phyloP scores from a whole-genome alignment of 495 filamentous ascomycete species.

The Hypoxylon rickii region DNA sequence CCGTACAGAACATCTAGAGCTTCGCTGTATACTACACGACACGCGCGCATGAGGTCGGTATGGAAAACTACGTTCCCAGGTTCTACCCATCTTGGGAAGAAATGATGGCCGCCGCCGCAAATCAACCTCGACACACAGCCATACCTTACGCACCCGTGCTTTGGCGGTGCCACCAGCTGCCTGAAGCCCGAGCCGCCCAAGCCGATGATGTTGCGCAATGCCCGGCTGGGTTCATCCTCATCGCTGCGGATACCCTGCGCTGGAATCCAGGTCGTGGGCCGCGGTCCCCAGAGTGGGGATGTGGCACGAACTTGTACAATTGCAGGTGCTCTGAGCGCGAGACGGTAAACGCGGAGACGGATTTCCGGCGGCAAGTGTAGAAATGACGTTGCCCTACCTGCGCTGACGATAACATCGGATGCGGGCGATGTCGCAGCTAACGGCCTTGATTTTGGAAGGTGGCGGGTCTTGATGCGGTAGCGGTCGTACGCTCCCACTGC shows the following conservation, averaged over 20 bases:
- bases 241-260: conserved; percentile 26
- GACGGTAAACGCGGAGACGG: conserved; percentile 21
- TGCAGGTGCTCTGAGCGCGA: background rate
- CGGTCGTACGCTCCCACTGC: background rate
- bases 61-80: background rate
- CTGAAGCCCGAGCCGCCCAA: conserved; percentile 16
- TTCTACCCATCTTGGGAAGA: background rate
- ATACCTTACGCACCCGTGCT: conserved; percentile 12
- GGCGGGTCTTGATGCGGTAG: conserved; percentile 1
- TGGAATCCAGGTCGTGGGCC: conserved; percentile 4
- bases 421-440: background rate
- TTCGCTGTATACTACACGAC: conserved; percentile 17
- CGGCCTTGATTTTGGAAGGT: conserved; percentile 13
- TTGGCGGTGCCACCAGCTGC: conserved; percentile 9
- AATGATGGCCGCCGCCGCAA: conserved; percentile 10
- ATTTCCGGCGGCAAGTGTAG: conserved; percentile 24
- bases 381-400: conserved; percentile 11
- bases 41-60: conserved; percentile 15
- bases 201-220: conserved; percentile 7
- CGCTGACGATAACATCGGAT: background rate
- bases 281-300: conserved; percentile 11
- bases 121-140: conserved; percentile 5
- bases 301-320: conserved; percentile 6
- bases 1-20: conserved; percentile 19
- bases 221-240: conserved; percentile 11